These are phyloP conservation scores for Metarhizium sp. DNA, from an alignment of 2,329 filamentous ascomycete genomes.

Conservation along the genomic window DNA sequence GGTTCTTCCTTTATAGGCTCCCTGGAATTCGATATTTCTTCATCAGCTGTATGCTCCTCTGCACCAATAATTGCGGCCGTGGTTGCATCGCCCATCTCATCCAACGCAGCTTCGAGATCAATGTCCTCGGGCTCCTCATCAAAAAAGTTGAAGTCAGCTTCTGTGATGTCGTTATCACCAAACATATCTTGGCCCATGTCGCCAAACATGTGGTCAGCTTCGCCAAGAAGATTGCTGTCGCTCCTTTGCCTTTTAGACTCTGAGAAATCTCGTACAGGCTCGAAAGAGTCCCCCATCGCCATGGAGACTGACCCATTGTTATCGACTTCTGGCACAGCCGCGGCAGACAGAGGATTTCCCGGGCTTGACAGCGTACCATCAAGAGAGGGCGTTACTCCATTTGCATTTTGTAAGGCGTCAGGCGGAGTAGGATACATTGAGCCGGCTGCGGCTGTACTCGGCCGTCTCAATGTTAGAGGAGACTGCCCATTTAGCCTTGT, in stretches of 20 bases:
- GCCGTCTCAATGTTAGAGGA: slow-evolving; percentile 39
- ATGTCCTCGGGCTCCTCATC: slow-evolving; percentile 48
- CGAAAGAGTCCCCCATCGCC: slow-evolving; percentile 12
- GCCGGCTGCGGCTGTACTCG: slow-evolving; percentile 36
- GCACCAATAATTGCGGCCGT: neutral
- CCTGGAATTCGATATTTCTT: slow-evolving; percentile 8
- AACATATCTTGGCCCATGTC: slow-evolving; percentile 63
- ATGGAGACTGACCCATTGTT: slow-evolving; percentile 12
- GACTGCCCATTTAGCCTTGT: slow-evolving; percentile 39
- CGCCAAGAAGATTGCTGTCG: slow-evolving; percentile 32
- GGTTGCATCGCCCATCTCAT: slow-evolving; percentile 8
- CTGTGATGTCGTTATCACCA: slow-evolving; percentile 65
- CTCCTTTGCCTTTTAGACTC: slow-evolving; percentile 37
- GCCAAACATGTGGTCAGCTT: slow-evolving; percentile 54
- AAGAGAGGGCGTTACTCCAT: slow-evolving; percentile 45
- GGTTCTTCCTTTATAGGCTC: slow-evolving; percentile 10
- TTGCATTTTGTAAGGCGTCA: slow-evolving; percentile 47
- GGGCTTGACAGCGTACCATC: slow-evolving; percentile 49
- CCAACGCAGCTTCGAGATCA: slow-evolving; percentile 26
- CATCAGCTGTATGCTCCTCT: slow-evolving; percentile 7
- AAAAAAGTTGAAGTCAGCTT: slow-evolving; percentile 79
- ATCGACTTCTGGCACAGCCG: slow-evolving; percentile 21
- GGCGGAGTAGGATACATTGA: slow-evolving; percentile 66
- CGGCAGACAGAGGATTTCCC: slow-evolving; percentile 29
- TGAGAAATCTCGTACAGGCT: slow-evolving; percentile 20